Base-by-base conservation (phyloP, 1,284 basidiomycete genomes). In the Puccinia horiana region DNA sequence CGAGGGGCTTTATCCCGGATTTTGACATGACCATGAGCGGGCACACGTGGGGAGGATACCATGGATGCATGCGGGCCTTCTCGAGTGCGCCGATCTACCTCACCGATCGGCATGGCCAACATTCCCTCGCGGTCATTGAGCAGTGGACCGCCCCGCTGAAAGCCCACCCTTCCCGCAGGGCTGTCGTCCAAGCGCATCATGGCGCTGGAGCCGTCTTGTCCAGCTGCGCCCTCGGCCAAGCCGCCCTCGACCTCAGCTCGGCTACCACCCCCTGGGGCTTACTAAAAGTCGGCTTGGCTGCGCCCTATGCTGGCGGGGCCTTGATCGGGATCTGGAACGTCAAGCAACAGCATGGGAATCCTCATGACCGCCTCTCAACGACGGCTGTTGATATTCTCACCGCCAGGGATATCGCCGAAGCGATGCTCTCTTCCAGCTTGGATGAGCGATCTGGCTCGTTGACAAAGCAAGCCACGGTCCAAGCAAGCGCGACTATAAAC, bases 321-420 rank as follows among this genome's bases (percentile, higher is more conserved):
- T 77, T 77, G 61, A 67, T 77, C 40, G 76, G 76, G n/a, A 11
- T 77, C 44, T 77, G 76, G 76, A 77, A 77, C 40, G 76, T 77
- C 35, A 77, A 77, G 32, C 56, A 77, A 14, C 4, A 42, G 20
- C n/a, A 40, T 11, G 29, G 23, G 23, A 54, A n/a, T 54, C 6
- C 14, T n/a, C 9, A 54, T 9, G 61, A 37, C 20, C 9, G 4
- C 16, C 11, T 37, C 35, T 37, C 61, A 6, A 63, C 32, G 8
- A 40, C 5, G 37, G 56, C 54, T 23, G 23, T 77, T 2, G 76
- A 77, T 42, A 12, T 77, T 6, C 56, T 77, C 14, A 63, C 76
- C 26, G 63, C 56, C 20, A 35, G 76, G 18, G 76, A 77, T 14
- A 63, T 77, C 40, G 56, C 76, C 16, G 76, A 77, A 32, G 37